Conservation (phyloP, 2,329 filamentous ascomycete genomes). For the Claviceps africana region DNA sequence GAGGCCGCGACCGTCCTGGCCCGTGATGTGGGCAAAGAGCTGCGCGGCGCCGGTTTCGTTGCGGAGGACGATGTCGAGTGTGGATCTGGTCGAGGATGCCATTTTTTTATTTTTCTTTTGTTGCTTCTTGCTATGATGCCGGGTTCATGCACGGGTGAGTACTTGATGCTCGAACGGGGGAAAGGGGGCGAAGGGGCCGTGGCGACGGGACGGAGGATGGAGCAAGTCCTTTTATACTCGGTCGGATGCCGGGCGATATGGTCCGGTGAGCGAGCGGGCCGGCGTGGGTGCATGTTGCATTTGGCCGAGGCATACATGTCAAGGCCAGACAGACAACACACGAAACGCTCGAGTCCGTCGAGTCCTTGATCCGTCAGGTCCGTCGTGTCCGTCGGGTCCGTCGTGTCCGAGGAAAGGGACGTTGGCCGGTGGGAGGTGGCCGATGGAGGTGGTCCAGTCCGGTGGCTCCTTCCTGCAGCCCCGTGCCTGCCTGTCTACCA, state of each 20-base stretch:
- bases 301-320: not conserved
- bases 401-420: not conserved
- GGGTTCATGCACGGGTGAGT: not conserved
- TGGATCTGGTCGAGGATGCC: constrained; percentile 25
- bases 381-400: not conserved
- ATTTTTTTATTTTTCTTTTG: not conserved
- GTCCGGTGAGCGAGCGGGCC: not conserved
- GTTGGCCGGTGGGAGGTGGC: not conserved
- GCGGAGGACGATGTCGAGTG: constrained; percentile 44
- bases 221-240: not conserved
- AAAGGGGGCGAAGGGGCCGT: too few relatives aligned
- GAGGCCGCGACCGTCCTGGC: constrained; percentile 40
- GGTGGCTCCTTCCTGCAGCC: not conserved
- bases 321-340: too few relatives aligned
- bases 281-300: not conserved
- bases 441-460: too few relatives aligned
- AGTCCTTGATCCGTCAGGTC: too few relatives aligned
- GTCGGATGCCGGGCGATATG: not conserved
- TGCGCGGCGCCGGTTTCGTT: constrained; percentile 49
- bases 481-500: too few relatives aligned
- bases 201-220: not conserved
- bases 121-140: not conserved
- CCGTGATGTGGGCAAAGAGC: constrained; percentile 57
- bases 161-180: not conserved
- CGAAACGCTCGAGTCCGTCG: too few relatives aligned